A percentile compares a stretch with the other conserved stretches of the same genome.
phyloP scores from a whole-genome alignment of 371 early-diverging fungal species.

The Rhizopus microsporus region DNA sequence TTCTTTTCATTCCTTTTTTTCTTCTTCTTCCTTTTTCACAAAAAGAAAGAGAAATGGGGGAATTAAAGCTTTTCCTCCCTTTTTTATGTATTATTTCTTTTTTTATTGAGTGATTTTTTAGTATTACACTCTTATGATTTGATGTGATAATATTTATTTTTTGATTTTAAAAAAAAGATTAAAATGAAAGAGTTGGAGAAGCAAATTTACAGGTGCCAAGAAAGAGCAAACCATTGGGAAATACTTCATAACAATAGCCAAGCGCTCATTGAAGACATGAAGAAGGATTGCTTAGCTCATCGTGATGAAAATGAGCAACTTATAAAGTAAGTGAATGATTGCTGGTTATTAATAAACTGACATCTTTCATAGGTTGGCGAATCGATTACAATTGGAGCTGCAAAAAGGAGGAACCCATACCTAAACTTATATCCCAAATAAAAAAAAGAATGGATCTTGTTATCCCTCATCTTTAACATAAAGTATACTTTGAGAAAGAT shows the following conservation, averaged over 20 bases:
- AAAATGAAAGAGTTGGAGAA: slow-evolving; percentile 30
- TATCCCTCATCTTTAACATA: too few species aligned
- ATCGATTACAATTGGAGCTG: slow-evolving; percentile 42
- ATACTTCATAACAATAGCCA: slow-evolving; percentile 21
- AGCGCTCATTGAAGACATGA: slow-evolving; percentile 24
- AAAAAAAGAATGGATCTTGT: too few species aligned
- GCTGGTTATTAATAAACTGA: not conserved
- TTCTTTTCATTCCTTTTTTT: slow-evolving; percentile 2
- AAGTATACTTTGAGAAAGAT: too few species aligned
- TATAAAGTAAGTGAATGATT: slow-evolving; percentile 19
- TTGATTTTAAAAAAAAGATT: slow-evolving; percentile 19
- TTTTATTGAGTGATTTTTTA: slow-evolving; percentile 12
- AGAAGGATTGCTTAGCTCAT: slow-evolving; percentile 24
- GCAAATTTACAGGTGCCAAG: slow-evolving; percentile 11
- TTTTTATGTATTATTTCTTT: too few species aligned
- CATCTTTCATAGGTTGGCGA: slow-evolving; percentile 26
- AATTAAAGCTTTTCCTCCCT: not conserved
- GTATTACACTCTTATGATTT: slow-evolving; percentile 38
- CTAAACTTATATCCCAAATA: too few species aligned
- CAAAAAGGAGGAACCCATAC: slow-evolving; percentile 7
- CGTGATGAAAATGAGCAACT: slow-evolving; percentile 41
- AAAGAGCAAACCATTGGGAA: slow-evolving; percentile 26
- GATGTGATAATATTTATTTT: slow-evolving; percentile 7
- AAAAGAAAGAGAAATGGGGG: not conserved
- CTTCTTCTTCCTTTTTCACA: slow-evolving; percentile 9